Conservation (phyloP, 495 filamentous ascomycete genomes). For the Trichoderma gamsii region DNA sequence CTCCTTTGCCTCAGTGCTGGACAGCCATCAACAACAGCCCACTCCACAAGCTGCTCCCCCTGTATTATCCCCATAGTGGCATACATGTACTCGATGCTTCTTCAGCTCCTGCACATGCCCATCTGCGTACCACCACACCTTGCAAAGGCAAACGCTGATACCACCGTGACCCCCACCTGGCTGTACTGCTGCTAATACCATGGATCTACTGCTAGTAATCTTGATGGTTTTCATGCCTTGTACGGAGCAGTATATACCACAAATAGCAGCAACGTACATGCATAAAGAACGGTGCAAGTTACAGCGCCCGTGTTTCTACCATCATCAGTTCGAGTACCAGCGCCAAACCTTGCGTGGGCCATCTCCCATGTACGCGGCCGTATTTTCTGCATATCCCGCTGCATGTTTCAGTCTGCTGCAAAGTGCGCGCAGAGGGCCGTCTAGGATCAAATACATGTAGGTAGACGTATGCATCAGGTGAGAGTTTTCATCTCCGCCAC, state of each 20-base stretch:
- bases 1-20: no score
- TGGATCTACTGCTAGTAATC: background rate
- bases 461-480: background rate
- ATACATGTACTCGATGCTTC: background rate
- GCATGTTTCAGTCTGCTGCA: background rate
- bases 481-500: background rate
- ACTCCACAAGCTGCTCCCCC: background rate
- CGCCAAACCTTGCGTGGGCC: no score
- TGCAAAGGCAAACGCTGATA: background rate
- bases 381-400: background rate
- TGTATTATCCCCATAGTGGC: background rate
- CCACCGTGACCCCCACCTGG: background rate
- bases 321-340: no score
- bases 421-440: background rate
- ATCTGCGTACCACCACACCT: conserved; percentile 4
- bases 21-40: background rate
- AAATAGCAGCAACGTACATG: no score
- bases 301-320: no score
- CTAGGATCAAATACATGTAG: background rate
- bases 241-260: no score
- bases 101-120: conserved; percentile 9
- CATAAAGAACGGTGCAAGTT: no score
- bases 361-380: background rate
- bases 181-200: background rate
- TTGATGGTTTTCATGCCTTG: no score